Base-by-base conservation (phyloP, 2,329 filamentous ascomycete species). In the Arthrobotrys iridis region DNA sequence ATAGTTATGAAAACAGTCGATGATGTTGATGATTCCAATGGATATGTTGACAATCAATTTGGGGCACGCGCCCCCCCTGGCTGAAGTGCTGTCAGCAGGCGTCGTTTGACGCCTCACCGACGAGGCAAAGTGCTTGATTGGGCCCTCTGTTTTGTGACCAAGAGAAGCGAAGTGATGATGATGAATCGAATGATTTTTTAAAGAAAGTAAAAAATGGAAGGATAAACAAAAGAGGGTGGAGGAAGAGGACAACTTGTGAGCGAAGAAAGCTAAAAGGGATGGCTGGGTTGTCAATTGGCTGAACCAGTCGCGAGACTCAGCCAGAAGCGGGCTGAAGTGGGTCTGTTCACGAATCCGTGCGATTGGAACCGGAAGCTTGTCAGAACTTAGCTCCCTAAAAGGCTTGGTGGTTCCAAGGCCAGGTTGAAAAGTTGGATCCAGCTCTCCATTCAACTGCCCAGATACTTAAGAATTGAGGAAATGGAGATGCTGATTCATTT, bases 321-420 rank as follows among this genome's bases (percentile, higher is more conserved):
- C 50, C 50, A 55, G 28, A 37, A 55, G 37, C 28, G 48, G 48
- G 48, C 48, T 55, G 28, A 37, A 35, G 48, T 55, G 48, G 48
- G 28, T 55, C 48, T 7, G 48, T 20, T 35, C 48, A 50, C 48
- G 15, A 55, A 55, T 35, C 48, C 48, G 30, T 55, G 28, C 48
- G 48, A 55, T 55, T 55, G 48, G 48, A 55, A 55, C 48, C 48
- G 48, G 48, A 55, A 55, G 48, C 48, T 55, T 55, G 48, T 55
- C 48, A 55, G 15, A 18, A 13, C 48, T 55, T 55, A 55, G 48
- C 48, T 55, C 48, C 48, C 28, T 37, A 30, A 55, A 35, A 30
- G 30, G 48, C 50, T 55, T 24, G 50, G 28, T 55, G 28, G 50
- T 55, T 55, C 50, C 50, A 30, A 55, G 50, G 30, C n/a, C 50